Conservation (phyloP, 1,139 yeast species). For the Meyerozyma smithsonii region DNA sequence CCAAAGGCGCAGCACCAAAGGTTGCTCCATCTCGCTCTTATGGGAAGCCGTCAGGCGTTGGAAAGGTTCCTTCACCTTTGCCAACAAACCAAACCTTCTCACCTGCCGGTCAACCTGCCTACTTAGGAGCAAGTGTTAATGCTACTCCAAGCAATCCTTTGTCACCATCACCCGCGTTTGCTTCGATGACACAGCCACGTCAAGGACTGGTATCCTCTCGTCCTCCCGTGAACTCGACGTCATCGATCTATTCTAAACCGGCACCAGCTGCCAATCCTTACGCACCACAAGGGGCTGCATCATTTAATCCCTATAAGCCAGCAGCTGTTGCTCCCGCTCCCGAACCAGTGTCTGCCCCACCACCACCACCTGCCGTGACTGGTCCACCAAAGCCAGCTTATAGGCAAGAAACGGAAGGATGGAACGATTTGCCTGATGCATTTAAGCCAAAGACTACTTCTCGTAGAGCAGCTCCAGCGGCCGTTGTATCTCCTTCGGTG, state of each 20-base stretch:
- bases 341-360: constrained; percentile 20
- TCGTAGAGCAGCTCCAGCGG: constrained; percentile 50
- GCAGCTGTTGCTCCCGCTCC: constrained; percentile 10
- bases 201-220: background rate
- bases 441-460: constrained; percentile 47
- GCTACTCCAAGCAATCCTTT: constrained; percentile 3
- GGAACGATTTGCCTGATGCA: constrained; percentile 89
- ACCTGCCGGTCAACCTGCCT: constrained; percentile 4
- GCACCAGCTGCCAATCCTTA: constrained; percentile 20
- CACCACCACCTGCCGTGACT: constrained; percentile 28
- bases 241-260: constrained; percentile 8
- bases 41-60: background rate
- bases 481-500: constrained; percentile 21
- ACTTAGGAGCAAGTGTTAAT: constrained; percentile 6
- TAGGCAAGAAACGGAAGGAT: constrained; percentile 70
- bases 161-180: constrained; percentile 7
- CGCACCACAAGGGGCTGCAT: constrained; percentile 19
- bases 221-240: background rate
- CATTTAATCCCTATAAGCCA: constrained; percentile 16
- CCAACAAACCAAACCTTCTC: constrained; percentile 5
- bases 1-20: constrained; percentile 6
- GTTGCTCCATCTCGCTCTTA: background rate
- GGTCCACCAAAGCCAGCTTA: constrained; percentile 36
- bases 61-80: constrained; percentile 5
- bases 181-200: constrained; percentile 5